Conservation (phyloP, 192 early-diverging fungal genomes). For the Coemansia sp. region DNA sequence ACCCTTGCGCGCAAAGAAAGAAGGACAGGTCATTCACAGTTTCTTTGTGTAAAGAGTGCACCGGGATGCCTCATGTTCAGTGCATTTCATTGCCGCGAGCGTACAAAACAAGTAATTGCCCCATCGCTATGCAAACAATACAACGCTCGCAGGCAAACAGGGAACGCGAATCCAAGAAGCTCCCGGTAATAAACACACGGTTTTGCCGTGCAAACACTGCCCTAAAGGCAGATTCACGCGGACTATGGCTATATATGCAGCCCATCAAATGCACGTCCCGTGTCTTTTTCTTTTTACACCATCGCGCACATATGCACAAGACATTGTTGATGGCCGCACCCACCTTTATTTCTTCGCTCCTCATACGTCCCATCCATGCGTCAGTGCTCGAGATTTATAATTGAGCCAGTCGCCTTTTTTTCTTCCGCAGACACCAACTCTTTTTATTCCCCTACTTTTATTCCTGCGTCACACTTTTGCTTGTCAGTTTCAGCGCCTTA, state of each 20-base stretch:
- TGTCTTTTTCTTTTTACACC: constrained; percentile 4
- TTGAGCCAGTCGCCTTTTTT: not conserved
- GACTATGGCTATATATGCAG: constrained; percentile 5
- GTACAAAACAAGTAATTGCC: not conserved
- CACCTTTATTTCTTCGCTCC: not conserved
- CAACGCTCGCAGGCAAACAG: not conserved
- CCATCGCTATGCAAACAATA: not conserved
- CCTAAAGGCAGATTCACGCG: not conserved
- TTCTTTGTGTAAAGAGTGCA: not conserved
- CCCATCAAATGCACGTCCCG: constrained; percentile 5
- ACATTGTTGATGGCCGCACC: constrained; percentile 1
- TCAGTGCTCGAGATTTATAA: constrained; percentile 5
- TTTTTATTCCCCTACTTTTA: not conserved
- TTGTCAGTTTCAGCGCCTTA: not conserved
- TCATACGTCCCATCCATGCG: not conserved
- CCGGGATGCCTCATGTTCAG: not conserved
- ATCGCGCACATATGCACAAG: constrained; percentile 1
- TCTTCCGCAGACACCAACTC: not conserved
- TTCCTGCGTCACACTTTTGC: not conserved
- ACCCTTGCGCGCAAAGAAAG: not conserved
- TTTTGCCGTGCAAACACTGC: not conserved
- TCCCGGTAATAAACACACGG: not conserved
- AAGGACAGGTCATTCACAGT: not conserved
- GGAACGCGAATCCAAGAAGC: not conserved
- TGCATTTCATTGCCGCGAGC: not conserved